Conservation (phyloP, 2,329 filamentous ascomycete genomes). For the Phaeoacremonium minimum region DNA sequence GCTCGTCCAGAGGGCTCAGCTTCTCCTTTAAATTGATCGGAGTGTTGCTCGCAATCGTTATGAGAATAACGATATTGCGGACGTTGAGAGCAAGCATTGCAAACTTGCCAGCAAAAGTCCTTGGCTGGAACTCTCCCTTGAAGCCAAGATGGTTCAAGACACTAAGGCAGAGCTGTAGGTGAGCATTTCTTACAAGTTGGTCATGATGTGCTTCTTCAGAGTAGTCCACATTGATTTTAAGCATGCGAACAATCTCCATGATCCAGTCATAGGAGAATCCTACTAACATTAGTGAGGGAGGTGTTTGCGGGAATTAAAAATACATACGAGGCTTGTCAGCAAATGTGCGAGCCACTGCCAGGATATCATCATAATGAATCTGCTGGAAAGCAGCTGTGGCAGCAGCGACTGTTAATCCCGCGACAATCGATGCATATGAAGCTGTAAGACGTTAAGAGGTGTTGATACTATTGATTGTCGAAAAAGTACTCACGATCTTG, state of each 20-base stretch:
- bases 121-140: slow-evolving; percentile 54
- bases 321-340: slow-evolving; percentile 28
- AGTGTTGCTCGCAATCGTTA: slow-evolving; percentile 59
- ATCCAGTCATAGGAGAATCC: slow-evolving; percentile 61
- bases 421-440: slow-evolving; percentile 54
- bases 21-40: slow-evolving; percentile 50
- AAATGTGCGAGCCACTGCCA: slow-evolving; percentile 60
- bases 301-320: background rate
- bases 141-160: slow-evolving; percentile 77
- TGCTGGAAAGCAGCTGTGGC: slow-evolving; percentile 39
- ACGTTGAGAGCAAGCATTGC: slow-evolving; percentile 72
- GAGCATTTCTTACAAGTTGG: slow-evolving; percentile 66
- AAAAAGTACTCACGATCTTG: slow-evolving; percentile 39
- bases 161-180: slow-evolving; percentile 72
- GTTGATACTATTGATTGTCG: slow-evolving; percentile 7
- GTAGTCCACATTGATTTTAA: slow-evolving; percentile 76
- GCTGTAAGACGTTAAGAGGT: slow-evolving; percentile 28
- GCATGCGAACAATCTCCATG: slow-evolving; percentile 61
- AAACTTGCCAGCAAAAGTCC: slow-evolving; percentile 67
- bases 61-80: slow-evolving; percentile 64
- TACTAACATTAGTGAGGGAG: slow-evolving; percentile 16
- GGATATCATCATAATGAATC: slow-evolving; percentile 64
- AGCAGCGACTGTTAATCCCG: slow-evolving; percentile 52
- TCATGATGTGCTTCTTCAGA: slow-evolving; percentile 71
- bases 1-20: slow-evolving; percentile 59